phyloP scores from a whole-genome alignment of 2,329 filamentous ascomycete species.

The Aureobasidium musti region DNA sequence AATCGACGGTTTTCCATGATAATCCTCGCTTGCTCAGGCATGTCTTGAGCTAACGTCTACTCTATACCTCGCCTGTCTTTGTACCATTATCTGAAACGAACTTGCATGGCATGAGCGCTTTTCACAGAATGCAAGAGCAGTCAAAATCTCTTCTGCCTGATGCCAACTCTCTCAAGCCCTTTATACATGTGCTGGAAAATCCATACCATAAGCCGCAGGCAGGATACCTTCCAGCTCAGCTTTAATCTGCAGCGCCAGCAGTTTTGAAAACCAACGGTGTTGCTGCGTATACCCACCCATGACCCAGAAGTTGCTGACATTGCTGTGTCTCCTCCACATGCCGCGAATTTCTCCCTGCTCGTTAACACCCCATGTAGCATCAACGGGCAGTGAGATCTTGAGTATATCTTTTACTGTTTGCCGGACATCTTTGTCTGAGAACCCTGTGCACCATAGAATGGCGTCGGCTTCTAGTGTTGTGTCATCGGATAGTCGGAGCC shows the following conservation, averaged over 20 bases:
- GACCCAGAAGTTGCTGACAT: constrained; percentile 4
- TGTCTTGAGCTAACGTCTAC: no score
- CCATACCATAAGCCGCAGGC: no score
- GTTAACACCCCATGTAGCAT: constrained; percentile 12
- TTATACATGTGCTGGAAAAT: no score
- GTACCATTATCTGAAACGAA: no score
- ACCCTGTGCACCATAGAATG: constrained; percentile 10
- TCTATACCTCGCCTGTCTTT: no score
- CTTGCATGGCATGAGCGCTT: no score
- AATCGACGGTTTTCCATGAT: no score
- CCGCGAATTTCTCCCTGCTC: background rate
- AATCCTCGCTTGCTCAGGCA: no score
- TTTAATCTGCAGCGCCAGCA: constrained; percentile 10
- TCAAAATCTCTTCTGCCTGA: no score
- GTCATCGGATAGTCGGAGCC: background rate
- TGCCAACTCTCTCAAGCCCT: no score
- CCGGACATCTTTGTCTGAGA: constrained; percentile 6
- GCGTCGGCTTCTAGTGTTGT: background rate
- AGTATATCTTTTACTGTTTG: constrained; percentile 6
- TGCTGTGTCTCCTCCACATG: constrained; percentile 7
- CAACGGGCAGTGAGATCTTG: background rate
- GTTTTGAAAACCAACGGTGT: background rate
- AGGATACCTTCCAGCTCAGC: background rate
- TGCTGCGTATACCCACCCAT: constrained; percentile 21
- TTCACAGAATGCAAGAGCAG: no score